phyloP scores from a whole-genome alignment of 225 moss, liverwort and hornwort genomes.

The Asterella californica region DNA sequence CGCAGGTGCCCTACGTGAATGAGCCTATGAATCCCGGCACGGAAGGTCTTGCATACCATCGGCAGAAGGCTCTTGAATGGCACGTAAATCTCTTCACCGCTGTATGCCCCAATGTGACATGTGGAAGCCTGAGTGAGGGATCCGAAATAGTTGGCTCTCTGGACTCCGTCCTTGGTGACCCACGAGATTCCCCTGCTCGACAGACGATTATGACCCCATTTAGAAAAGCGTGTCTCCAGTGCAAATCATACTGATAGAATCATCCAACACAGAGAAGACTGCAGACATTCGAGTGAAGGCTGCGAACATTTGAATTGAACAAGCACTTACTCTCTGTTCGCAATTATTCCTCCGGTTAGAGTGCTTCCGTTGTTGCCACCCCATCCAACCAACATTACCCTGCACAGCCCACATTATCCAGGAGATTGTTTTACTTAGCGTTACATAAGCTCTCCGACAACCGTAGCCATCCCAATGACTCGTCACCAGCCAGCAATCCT shows the following conservation, averaged over 20 bases:
- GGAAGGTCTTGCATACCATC: constrained; percentile 51
- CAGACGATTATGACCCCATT: not conserved
- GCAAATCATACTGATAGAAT: not conserved
- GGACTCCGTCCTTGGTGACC: constrained; percentile 97
- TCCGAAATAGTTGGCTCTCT: constrained; percentile 87
- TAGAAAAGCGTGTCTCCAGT: not conserved
- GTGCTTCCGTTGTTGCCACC: constrained; percentile 96
- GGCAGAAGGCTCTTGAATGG: constrained; percentile 91
- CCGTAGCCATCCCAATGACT: not conserved
- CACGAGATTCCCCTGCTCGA: constrained; percentile 83
- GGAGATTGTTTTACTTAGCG: too few relatives aligned
- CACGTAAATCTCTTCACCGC: constrained; percentile 82
- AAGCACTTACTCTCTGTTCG: constrained; percentile 75
- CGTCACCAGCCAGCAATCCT: not conserved
- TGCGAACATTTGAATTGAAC: not conserved
- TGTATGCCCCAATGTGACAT: constrained; percentile 85
- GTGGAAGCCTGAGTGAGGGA: constrained; percentile 92
- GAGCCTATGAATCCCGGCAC: not conserved
- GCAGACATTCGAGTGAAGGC: not conserved
- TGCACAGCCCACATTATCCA: constrained; percentile 27
- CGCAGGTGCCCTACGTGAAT: too few relatives aligned
- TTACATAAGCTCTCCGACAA: not conserved
- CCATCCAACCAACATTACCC: constrained; percentile 98
- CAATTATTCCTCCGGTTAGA: constrained; percentile 84
- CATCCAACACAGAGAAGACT: not conserved